Conservation (phyloP, 306 rosid species). For the Casuarina equisetifolia region DNA sequence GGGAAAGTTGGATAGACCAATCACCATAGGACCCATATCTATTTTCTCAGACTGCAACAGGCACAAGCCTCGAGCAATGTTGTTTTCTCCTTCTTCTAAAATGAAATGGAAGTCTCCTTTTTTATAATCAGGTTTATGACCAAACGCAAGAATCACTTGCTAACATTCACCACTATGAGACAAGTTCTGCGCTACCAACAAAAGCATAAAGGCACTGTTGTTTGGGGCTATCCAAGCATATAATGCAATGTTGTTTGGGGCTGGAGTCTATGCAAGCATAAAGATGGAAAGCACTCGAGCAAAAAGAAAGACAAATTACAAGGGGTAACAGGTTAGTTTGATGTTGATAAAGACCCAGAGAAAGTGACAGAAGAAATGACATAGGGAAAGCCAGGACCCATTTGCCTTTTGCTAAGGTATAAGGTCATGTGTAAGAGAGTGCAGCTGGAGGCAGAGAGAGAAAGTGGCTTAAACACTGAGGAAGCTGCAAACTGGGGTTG, state of each 20-base stretch:
- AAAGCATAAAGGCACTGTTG: neutral
- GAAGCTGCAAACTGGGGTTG: constrained; percentile 8
- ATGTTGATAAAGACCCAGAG: constrained; percentile 42
- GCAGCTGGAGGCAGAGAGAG: constrained; percentile 31
- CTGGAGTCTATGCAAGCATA: constrained; percentile 32
- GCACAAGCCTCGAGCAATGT: neutral
- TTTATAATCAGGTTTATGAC: too few relatives aligned
- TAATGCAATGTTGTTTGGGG: neutral
- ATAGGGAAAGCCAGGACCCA: constrained; percentile 51
- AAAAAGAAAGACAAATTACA: constrained; percentile 22
- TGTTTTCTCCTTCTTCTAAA: neutral
- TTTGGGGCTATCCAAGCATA: too few relatives aligned
- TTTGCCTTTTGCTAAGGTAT: constrained; percentile 39
- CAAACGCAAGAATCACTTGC: too few relatives aligned
- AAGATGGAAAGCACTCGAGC: constrained; percentile 40
- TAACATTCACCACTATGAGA: too few relatives aligned
- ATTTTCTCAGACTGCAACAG: neutral
- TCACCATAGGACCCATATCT: neutral
- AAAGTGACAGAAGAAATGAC: constrained; percentile 43
- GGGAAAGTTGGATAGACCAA: neutral
- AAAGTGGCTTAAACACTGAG: constrained; percentile 28
- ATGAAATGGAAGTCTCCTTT: too few relatives aligned
- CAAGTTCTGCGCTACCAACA: neutral
- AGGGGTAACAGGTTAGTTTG: constrained; percentile 33
- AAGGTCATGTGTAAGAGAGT: constrained; percentile 32